Conservation (phyloP, 441 rosid genomes). For the Geranium incanum region DNA sequence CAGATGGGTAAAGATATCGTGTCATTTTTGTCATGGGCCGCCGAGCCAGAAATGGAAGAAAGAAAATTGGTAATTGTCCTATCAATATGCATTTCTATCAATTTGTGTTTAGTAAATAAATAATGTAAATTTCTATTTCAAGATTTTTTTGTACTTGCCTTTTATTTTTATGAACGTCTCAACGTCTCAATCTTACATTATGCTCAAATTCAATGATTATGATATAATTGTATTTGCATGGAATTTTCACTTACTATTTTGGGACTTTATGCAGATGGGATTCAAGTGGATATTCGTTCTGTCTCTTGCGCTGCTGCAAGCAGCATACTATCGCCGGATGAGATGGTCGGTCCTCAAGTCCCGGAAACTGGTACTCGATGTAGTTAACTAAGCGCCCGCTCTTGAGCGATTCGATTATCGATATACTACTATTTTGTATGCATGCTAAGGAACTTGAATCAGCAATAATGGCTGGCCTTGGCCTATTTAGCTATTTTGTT, state of each 20-base stretch:
- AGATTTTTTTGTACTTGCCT: too few relatives aligned
- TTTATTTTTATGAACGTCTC: too few relatives aligned
- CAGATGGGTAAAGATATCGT: conserved; percentile 99
- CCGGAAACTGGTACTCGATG: conserved; percentile 85
- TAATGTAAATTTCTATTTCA: too few relatives aligned
- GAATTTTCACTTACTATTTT: too few relatives aligned
- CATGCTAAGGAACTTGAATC: conserved; percentile 16
- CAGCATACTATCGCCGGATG: conserved; percentile 80
- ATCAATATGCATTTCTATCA: neutral
- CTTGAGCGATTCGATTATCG: neutral
- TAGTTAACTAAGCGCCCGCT: conserved; percentile 53
- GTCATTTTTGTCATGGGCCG: conserved; percentile 93
- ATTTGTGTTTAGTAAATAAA: neutral
- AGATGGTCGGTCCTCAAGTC: conserved; percentile 90
- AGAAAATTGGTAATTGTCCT: conserved; percentile 66
- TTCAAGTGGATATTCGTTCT: conserved; percentile 98
- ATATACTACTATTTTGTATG: conserved; percentile 12
- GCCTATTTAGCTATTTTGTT: conserved; percentile 27
- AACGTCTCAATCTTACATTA: too few relatives aligned
- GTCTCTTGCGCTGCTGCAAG: conserved; percentile 92
- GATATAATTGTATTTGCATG: too few relatives aligned
- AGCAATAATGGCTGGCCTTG: conserved; percentile 33
- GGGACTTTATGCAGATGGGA: conserved; percentile 68
- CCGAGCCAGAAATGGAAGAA: conserved; percentile 99
- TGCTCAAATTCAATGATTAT: too few relatives aligned